Evolutionary conservation across 805 yeast genomes (phyloP).

Genomic region (Barnettozyma pratensis): DNA sequence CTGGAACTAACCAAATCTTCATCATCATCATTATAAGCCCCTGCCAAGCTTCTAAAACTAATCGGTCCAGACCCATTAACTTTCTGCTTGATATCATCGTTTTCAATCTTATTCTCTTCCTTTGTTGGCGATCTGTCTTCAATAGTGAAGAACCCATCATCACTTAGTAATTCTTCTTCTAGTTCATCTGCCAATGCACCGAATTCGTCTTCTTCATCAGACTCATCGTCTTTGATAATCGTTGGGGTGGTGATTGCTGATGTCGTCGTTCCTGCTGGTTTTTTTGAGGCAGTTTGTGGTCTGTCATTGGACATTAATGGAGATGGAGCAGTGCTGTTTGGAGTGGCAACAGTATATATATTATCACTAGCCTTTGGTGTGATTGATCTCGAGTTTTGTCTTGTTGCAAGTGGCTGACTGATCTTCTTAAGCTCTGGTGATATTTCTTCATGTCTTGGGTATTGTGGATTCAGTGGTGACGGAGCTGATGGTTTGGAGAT

Average conservation of each 20-base stretch:
- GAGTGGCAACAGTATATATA: too few relatives aligned
- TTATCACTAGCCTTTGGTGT: conserved; percentile 4
- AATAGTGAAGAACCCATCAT: conserved; percentile 8
- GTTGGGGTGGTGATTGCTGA: conserved; percentile 9
- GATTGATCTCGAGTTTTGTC: background rate
- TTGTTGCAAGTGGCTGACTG: background rate
- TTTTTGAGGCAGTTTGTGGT: too few relatives aligned
- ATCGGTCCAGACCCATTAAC: conserved; percentile 14
- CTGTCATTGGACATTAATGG: conserved; percentile 3
- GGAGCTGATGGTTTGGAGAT: conserved; percentile 9
- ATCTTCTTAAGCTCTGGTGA: background rate
- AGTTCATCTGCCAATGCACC: conserved; percentile 22
- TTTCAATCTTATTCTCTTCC: too few relatives aligned
- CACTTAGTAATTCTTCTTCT: conserved; percentile 17
- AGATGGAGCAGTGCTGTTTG: background rate
- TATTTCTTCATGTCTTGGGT: background rate
- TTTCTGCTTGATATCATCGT: background rate
- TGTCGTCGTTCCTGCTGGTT: conserved; percentile 1
- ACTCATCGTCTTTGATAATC: background rate
- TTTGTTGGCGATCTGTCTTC: conserved; percentile 5
- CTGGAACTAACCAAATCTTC: conserved; percentile 22
- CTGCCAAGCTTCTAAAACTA: conserved; percentile 23
- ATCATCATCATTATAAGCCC: conserved; percentile 14
- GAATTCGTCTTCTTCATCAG: conserved; percentile 17
- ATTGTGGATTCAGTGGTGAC: conserved; percentile 10